Conservation (phyloP, 495 filamentous ascomycete species). For the Podospora anserina region DNA sequence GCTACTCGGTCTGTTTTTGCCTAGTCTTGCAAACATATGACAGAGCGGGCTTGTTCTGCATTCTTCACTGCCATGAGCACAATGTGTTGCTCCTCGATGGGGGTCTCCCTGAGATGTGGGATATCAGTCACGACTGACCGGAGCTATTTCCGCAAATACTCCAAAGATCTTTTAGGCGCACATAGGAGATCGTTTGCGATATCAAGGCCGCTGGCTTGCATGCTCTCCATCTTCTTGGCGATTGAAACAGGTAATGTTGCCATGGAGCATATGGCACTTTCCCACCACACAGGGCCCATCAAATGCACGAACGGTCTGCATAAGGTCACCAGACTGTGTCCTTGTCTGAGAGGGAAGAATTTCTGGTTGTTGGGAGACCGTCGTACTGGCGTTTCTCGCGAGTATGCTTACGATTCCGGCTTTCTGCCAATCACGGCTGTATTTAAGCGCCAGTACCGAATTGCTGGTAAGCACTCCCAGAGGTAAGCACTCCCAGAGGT, state of each 20-base stretch:
- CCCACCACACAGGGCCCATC: background rate
- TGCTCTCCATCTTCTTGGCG: background rate
- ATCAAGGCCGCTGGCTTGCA: background rate
- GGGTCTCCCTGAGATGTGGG: background rate
- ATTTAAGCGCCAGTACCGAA: conserved; percentile 15
- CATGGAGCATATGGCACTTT: background rate
- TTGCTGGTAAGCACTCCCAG: conserved; percentile 10
- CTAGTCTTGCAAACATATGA: background rate
- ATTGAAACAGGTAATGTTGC: background rate
- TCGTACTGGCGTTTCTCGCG: background rate
- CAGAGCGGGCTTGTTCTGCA: background rate
- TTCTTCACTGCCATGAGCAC: background rate
- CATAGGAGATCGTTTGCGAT: background rate
- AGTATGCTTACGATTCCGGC: conserved; percentile 18
- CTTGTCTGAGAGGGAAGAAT: background rate
- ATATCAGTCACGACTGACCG: background rate
- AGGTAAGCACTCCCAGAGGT: conserved; percentile 4
- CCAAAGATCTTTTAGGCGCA: background rate
- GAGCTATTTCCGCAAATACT: background rate
- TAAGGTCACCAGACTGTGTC: background rate
- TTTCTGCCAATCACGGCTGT: conserved; percentile 17
- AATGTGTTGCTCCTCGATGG: background rate
- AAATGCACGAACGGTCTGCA: background rate
- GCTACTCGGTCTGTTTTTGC: background rate
- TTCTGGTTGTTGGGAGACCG: conserved; percentile 5